Base-by-base conservation (phyloP, 139 green algal genomes). In the Tetraselmis chui region DNA sequence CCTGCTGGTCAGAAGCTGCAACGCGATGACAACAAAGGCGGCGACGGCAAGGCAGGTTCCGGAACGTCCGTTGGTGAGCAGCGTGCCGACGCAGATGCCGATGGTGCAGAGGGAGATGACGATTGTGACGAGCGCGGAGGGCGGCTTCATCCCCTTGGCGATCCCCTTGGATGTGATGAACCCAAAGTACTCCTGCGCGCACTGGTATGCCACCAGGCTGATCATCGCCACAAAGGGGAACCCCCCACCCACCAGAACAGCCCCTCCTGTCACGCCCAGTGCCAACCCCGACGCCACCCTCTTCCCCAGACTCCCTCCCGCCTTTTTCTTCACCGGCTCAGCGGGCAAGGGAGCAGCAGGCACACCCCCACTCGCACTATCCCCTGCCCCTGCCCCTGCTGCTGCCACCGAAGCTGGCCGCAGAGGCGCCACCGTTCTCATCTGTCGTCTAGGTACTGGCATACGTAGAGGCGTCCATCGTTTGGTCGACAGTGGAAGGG, bases 21-120 rank as follows among this genome's bases (percentile, higher is more conserved):
- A 85, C 28, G 89, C 91, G 2, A 97, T 87, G 67, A 97, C 83
- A 1, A 92, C 29, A 82, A 98, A 97, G n/a, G 91, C 84, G 0
- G 93, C 88, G 24, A 97, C 88, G 0, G 94, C 92, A 78, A 94
- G 85, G 58, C 31, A 59, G 1, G 85, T 87, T 1, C 89, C 86
- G 45, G 82, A 90, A 28, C 81, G 83, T 1, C 84, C 82, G 22
- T 32, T 59, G 78, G 80, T 81, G 28, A 89, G 77, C 67, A 89
- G 89, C 27, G 86, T 87, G 76, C 93, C 86, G 1, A 86, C 30
- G n/a, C 86, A 87, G 25, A 97, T 90, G 31, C 81, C 87, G 25
- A 95, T 83, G 87, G 93, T 96, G 45, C 94, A 86, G 30, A 91
- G 84, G 26, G 86, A 95, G 2, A 90, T 94, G 18, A 89, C 79